Evolutionary conservation across 306 rosid species (phyloP), one percentile per base, ranked within the genome.

Genomic region (Vigna nakashimae): DNA sequence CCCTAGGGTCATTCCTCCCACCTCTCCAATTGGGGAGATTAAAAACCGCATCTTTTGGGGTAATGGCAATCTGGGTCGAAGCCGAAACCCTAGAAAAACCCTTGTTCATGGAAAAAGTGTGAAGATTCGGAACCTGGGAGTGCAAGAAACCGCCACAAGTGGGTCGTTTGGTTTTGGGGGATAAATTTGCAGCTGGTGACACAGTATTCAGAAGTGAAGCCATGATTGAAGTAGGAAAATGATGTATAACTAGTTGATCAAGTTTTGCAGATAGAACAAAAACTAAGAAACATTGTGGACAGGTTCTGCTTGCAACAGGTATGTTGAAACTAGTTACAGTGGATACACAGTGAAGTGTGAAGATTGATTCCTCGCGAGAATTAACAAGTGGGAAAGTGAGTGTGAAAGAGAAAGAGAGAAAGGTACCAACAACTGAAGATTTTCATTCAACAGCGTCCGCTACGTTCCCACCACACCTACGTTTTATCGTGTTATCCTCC

Each of bases 11-110:
- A 71, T 40, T 79, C 82, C 86, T 88, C 79, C 90, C 91, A 24
- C 0, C 48, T 80, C 89, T 91, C 98, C 96, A 92, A 36, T 86
- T 82, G 82, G 97, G 93, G 34, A 92, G 75, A 32, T 88, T 76
- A 68, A 89, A 87, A 83, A 88, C 84, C 0, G 92, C 30, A 79
- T 85, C 92, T 80, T 88, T 90, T 4, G 92, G 86, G 63, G 92
- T 82, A 92, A 86, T 80, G 15, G 91, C 72, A 30, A 80, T 74
- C 82, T 80, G 93, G 88, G 93, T 74, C 58, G 84, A 83, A 20
- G 91, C 91, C 69, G 84, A 89, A 78, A 85, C 91, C 73, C 92
- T 90, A 53, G 96, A 86, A 85, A 88, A 89, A n/a, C 88, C 88
- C 73, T 82, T 88, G 81, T 68, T 83, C 34, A 79, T 85, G 11